Evolutionary conservation across 2,329 filamentous ascomycete species (phyloP), one percentile per base, ranked within the genome.

Genomic region (Diaporthe caulivora): DNA sequence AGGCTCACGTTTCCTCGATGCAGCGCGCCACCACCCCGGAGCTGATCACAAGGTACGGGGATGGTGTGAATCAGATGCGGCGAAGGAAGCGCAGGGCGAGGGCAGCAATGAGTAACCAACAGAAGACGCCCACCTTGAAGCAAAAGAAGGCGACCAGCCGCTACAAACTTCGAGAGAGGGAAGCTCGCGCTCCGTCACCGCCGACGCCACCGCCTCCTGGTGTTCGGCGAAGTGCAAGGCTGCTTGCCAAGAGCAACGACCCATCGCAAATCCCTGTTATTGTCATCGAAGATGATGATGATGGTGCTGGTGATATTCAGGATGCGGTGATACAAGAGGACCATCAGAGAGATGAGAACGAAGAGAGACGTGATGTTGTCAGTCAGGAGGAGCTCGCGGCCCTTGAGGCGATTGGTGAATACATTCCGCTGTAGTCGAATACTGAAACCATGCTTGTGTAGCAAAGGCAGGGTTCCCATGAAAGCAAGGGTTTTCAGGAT

Each of bases 361-460:
- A 29, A 18, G 9, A 18, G 10, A 18, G n/a, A 18, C 55, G 5
- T 1, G 24, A 31, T 40, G 2, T 29, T 37, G 55, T 31, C 8
- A 51, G 11, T 4, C 10, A 15, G 17, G 44, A 51, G 4, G 47
- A 29, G 3, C 42, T 62, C 29, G 21, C 37, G 17, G 44, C n/a
- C 34, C 55, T 71, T 26, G 55, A 60, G 34, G 44, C 31, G 5
- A 17, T 18, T 17, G 68, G 68, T 13, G 68, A 71, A 15, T 71
- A 71, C n/a, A 71, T 71, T 60, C 54, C 55, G 26, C 37, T 71
- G 68, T 71, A 71, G 29, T 17, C 26, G 21, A 17, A 34, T 40
- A 15, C 29, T 65, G 60, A 44, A 21, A 13, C 13, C 21, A 21
- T 37, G 21, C 18, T n/a, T 65, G 44, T 51, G 17, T 37, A 9